Conservation (phyloP, 495 filamentous ascomycete genomes). For the Hypoxylon trugodes region DNA sequence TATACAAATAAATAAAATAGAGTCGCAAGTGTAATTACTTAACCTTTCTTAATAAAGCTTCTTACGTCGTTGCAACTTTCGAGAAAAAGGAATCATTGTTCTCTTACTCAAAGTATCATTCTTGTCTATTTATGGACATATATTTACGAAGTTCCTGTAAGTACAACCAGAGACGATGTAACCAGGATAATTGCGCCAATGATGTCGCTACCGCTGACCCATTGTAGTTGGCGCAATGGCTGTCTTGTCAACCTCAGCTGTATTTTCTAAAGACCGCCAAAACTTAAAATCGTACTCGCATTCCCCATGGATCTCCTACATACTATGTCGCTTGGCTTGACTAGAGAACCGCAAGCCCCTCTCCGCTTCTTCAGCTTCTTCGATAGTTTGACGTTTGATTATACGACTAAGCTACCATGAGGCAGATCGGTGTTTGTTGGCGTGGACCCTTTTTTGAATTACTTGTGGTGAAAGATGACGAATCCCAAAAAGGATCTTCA, state of each 20-base stretch:
- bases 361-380: conserved; percentile 7
- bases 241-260: conserved; percentile 25
- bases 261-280: not conserved
- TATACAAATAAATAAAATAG: too few relatives aligned
- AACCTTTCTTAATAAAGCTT: too few relatives aligned
- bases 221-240: conserved; percentile 3
- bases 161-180: conserved; percentile 23
- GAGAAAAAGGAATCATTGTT: not conserved
- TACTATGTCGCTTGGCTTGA: conserved; percentile 1
- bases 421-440: conserved; percentile 19
- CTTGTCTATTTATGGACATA: conserved; percentile 35
- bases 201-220: conserved; percentile 28
- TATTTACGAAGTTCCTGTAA: conserved; percentile 27
- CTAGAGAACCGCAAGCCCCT: not conserved
- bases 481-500: conserved; percentile 16
- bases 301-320: not conserved
- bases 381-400: conserved; percentile 7
- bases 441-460: conserved; percentile 30
- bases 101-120: not conserved
- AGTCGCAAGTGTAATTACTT: too few relatives aligned
- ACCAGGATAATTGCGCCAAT: conserved; percentile 26
- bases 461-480: conserved; percentile 21
- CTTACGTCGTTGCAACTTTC: not conserved
- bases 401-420: conserved; percentile 25
- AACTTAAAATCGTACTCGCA: not conserved